Evolutionary conservation across 1,139 yeast species (phyloP), one percentile per base, ranked within the genome.

Genomic region (Candida smagusa): DNA sequence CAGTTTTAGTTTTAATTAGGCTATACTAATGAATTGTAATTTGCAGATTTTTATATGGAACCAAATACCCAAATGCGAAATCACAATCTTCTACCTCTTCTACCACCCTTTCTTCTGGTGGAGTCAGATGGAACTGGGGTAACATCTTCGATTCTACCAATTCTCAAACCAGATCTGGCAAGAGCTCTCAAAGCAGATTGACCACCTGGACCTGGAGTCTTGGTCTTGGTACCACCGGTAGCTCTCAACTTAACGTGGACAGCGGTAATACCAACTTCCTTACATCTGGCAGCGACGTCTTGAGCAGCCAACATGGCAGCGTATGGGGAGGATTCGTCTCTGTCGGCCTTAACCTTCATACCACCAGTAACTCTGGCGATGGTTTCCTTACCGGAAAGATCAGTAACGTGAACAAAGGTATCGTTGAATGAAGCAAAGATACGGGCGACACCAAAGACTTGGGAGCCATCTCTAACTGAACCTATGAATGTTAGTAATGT

Each of bases 191-290:
- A 81, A 74, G 99, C 99, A 54, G 97, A 86, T 81, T 92, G 98
- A 79, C 97, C 98, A 87, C 99, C 99, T 78, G 99, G 99, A 79
- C 99, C 99, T 74, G 98, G 99, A 72, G 99, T 90, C 88, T 94
- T 94, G 77, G 98, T 87, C 73, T 87, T 89, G 62, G 98, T 94
- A 84, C 99, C 99, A 83, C 99, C 99, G 59, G 97, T 90, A 70
- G 97, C 99, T 87, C 98, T 89, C 76, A 94, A 83, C 82, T 94
- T 94, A 74, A 94, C 82, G 84, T 94, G 98, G 66, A 94, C 96
- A 58, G 99, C 99, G 63, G 95, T 94, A 71, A 94, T 90, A 72
- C 99, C 99, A 59, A 94, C 97, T 80, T 94, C 98, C 84, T 90
- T 90, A 84, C 97, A 90, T 75, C 85, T 88, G 61, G 74, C 94